Percentiles rank a stretch among this genome's conserved stretches.
These are phyloP conservation scores for Leccinum pachyderme DNA, from an alignment of 1,284 basidiomycete species.

Conservation along the genomic window DNA sequence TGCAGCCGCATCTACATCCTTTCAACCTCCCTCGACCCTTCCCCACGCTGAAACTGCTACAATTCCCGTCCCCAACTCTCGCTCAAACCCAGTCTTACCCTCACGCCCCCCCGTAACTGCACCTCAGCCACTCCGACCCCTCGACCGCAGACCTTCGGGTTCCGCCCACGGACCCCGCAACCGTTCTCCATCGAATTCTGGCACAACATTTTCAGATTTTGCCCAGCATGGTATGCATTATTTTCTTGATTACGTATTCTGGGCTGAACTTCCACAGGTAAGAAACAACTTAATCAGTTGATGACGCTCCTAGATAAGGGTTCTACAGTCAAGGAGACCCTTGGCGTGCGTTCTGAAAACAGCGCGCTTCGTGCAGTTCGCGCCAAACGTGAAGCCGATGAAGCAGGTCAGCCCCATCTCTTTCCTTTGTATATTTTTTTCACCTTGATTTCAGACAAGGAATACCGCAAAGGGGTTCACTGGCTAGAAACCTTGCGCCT, in stretches of 20 bases:
- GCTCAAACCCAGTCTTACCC: slow-evolving; percentile 34
- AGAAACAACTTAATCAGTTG: slow-evolving; percentile 73
- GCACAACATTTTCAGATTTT: slow-evolving; percentile 69
- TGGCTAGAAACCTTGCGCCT: slow-evolving; percentile 92
- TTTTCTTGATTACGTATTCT: background rate
- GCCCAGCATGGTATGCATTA: slow-evolving; percentile 64
- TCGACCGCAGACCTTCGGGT: slow-evolving; percentile 71
- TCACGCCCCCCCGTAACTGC: slow-evolving; percentile 50
- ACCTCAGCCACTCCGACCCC: slow-evolving; percentile 67
- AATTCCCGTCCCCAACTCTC: slow-evolving; percentile 33
- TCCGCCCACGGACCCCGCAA: slow-evolving; percentile 52
- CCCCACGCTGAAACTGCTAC: slow-evolving; percentile 19
- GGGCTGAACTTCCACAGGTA: slow-evolving; percentile 45
- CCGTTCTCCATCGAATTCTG: slow-evolving; percentile 68
- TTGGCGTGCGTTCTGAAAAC: slow-evolving; percentile 56
- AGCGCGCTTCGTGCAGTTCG: slow-evolving; percentile 71
- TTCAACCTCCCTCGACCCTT: slow-evolving; percentile 20
- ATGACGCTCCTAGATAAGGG: slow-evolving; percentile 77
- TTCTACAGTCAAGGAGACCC: slow-evolving; percentile 54
- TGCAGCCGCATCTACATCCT: slow-evolving; percentile 40
- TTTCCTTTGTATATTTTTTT: background rate
- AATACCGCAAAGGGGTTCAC: slow-evolving; percentile 89
- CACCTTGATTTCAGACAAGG: slow-evolving; percentile 63
- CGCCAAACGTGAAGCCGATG: slow-evolving; percentile 87
- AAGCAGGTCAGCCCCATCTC: slow-evolving; percentile 62